phyloP scores from a whole-genome alignment of 2,329 filamentous ascomycete species.

The Diaporthe sp. region DNA sequence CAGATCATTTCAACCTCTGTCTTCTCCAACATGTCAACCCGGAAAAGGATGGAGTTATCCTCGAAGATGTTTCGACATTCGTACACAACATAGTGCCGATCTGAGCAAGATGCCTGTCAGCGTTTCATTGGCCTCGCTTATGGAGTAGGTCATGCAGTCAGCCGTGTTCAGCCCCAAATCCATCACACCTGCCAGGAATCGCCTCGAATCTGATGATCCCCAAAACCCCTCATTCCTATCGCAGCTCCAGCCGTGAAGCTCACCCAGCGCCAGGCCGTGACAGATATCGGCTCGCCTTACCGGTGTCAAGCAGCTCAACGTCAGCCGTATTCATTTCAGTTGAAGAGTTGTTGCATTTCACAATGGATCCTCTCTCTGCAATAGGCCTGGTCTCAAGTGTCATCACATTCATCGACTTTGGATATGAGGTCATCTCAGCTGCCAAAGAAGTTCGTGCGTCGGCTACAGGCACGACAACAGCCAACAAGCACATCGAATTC shows the following conservation, averaged over 20 bases:
- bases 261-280: neutral
- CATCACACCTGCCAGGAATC: too few species aligned
- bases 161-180: neutral
- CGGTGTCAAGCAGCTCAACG: too few species aligned
- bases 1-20: too few species aligned
- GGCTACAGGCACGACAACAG: neutral
- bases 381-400: conserved; percentile 18
- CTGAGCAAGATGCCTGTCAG: neutral
- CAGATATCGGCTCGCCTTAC: neutral
- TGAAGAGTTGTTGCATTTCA: neutral
- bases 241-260: neutral
- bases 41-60: too few species aligned
- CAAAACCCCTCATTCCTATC: neutral
- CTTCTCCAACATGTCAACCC: too few species aligned
- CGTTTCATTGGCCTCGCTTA: neutral
- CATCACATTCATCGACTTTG: conserved; percentile 32
- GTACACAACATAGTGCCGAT: neutral
- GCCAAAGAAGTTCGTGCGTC: conserved; percentile 11
- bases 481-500: conserved; percentile 8
- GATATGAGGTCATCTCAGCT: conserved; percentile 8
- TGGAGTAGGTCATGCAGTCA: neutral
- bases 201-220: neutral
- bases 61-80: too few species aligned
- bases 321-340: neutral
- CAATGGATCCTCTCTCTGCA: conserved; percentile 32